A percentile compares a stretch with the other conserved stretches of the same genome.
phyloP scores from a whole-genome alignment of 2,329 filamentous ascomycete species.

The Calonectria crousiana region DNA sequence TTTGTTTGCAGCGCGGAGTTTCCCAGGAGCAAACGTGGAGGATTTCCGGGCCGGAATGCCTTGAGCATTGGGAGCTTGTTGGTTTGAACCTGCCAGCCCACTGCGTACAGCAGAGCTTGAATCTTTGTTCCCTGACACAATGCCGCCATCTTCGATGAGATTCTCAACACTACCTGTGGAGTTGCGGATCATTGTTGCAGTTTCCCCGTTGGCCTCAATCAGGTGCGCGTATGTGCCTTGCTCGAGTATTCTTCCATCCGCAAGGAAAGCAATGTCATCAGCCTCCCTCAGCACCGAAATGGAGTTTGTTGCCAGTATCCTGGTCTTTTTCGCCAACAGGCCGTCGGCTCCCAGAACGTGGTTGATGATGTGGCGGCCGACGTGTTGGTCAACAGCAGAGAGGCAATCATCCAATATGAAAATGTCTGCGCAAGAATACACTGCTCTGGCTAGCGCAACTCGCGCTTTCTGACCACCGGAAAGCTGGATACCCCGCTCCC shows the following conservation, averaged over 20 bases:
- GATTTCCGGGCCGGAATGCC: not conserved
- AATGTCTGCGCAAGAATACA: constrained; percentile 4
- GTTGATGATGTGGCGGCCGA: constrained; percentile 5
- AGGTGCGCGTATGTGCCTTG: not conserved
- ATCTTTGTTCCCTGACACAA: not conserved
- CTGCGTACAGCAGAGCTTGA: no score
- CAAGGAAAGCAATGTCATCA: not conserved
- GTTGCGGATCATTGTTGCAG: not conserved
- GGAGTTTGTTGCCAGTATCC: constrained; percentile 2
- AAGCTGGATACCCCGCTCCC: constrained; percentile 1
- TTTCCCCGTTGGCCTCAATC: not conserved
- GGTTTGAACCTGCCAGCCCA: no score
- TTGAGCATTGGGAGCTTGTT: not conserved
- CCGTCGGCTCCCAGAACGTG: not conserved
- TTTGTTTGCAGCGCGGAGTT: not conserved
- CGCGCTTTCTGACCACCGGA: constrained; percentile 8
- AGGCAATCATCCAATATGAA: constrained; percentile 3
- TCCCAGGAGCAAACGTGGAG: no score
- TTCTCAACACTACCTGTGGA: not conserved
- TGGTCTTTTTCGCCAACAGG: not conserved
- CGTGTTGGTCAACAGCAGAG: constrained; percentile 5
- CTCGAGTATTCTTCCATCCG: not conserved
- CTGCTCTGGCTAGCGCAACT: not conserved
- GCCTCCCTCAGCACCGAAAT: not conserved
- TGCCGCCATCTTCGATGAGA: not conserved